Conservation (phyloP, 495 filamentous ascomycete genomes). For the Cryomyces minteri region DNA sequence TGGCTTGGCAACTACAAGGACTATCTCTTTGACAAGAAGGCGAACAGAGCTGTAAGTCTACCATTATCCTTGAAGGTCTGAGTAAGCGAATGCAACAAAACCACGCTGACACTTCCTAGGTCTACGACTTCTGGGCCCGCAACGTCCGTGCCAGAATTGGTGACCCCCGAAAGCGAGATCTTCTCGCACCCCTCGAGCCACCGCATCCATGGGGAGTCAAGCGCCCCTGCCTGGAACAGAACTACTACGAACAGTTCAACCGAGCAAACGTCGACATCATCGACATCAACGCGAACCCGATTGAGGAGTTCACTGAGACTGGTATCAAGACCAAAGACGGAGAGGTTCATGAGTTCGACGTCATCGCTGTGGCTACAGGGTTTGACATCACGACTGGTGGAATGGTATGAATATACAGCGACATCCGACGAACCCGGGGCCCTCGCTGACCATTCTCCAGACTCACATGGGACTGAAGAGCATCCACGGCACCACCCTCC, state of each 20-base stretch:
- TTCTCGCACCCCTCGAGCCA: slow-evolving; percentile 33
- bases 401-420: slow-evolving; percentile 3
- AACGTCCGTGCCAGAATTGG: slow-evolving; percentile 30
- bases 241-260: slow-evolving; percentile 42
- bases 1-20: slow-evolving; percentile 33
- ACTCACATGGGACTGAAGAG: slow-evolving; percentile 26
- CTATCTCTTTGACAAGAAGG: slow-evolving; percentile 21
- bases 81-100: too few species aligned
- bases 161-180: slow-evolving; percentile 28
- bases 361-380: slow-evolving; percentile 33
- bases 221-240: slow-evolving; percentile 31
- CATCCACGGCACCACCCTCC: slow-evolving; percentile 20
- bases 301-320: slow-evolving; percentile 25
- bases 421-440: slow-evolving; percentile 20
- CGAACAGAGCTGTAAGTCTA: slow-evolving; percentile 16
- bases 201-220: slow-evolving; percentile 37
- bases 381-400: slow-evolving; percentile 33
- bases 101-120: slow-evolving; percentile 5
- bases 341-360: slow-evolving; percentile 25
- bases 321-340: slow-evolving; percentile 26
- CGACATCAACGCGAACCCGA: slow-evolving; percentile 28
- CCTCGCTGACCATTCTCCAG: neutral
- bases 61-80: too few species aligned
- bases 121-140: slow-evolving; percentile 38
- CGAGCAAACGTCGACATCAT: slow-evolving; percentile 33